Conservation (phyloP, 345 rosid species). For the Angophora floribunda region DNA sequence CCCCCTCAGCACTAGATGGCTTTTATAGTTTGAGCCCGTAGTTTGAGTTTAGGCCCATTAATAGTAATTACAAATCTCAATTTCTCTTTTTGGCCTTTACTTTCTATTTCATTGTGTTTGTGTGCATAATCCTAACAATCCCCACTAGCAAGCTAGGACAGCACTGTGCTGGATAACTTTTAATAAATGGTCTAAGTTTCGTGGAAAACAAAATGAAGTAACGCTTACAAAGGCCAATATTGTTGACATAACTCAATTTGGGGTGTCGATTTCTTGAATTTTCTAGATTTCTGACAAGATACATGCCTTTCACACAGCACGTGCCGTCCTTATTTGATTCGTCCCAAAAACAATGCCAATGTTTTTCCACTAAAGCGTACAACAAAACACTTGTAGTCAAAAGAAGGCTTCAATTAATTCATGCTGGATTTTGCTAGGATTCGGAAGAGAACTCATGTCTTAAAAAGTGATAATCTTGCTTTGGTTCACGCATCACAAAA, state of each 20-base stretch:
- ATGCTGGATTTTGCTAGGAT: background rate
- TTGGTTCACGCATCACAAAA: background rate
- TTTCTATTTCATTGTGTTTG: background rate
- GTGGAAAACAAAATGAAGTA: background rate
- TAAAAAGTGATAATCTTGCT: background rate
- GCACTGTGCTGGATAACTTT: background rate
- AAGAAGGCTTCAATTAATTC: background rate
- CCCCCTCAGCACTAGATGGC: background rate
- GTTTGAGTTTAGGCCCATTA: background rate
- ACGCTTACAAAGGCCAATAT: background rate
- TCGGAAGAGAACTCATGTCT: background rate
- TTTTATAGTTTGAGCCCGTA: background rate
- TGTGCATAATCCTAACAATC: background rate
- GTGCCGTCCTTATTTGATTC: too few species aligned
- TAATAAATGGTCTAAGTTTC: background rate
- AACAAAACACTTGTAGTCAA: background rate
- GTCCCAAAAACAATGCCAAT: background rate
- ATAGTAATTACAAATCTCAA: background rate
- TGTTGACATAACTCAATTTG: background rate
- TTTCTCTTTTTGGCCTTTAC: background rate
- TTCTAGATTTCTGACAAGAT: background rate
- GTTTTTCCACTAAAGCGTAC: background rate
- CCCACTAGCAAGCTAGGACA: background rate
- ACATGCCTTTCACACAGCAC: background rate
- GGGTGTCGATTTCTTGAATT: background rate